Conservation (phyloP, 345 rosid species). For the Psidium friedrichsthalianum region DNA sequence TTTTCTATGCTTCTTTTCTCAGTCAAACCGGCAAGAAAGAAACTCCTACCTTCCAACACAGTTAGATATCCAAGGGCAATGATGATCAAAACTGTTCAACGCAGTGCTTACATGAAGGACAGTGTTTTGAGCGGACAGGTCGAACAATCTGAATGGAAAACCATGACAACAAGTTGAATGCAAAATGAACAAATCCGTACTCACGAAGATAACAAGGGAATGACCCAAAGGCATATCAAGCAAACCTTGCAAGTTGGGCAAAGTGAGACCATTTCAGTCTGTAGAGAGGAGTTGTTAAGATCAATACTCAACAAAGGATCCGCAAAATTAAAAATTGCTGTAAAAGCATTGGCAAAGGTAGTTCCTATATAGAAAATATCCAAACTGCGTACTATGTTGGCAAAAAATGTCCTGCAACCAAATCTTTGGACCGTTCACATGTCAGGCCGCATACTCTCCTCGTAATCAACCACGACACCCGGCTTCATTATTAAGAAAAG, state of each 20-base stretch:
- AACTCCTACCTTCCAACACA: slow-evolving; percentile 85
- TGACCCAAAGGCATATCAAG: background rate
- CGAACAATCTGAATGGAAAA: slow-evolving; percentile 57
- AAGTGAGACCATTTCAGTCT: slow-evolving; percentile 98
- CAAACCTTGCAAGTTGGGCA: slow-evolving; percentile 99
- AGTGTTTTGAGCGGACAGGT: slow-evolving; percentile 94
- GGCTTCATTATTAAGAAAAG: background rate
- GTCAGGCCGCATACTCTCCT: background rate
- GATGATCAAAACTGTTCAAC: slow-evolving; percentile 96
- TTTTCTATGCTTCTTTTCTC: background rate
- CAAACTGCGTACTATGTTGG: background rate
- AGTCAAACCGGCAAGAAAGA: background rate
- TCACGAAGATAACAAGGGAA: background rate
- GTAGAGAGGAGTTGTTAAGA: slow-evolving; percentile 49
- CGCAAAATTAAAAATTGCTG: slow-evolving; percentile 12
- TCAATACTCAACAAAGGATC: slow-evolving; percentile 61
- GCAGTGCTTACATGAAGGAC: slow-evolving; percentile 78
- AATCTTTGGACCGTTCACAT: background rate
- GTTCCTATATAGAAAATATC: background rate
- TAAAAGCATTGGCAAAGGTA: background rate
- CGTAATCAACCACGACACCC: background rate
- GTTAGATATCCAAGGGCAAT: slow-evolving; percentile 99
- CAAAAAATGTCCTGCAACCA: background rate
- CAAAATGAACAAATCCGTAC: background rate
- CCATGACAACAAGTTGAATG: background rate